Evolutionary conservation across 306 rosid species (phyloP), one percentile per base, ranked within the genome.

Genomic region (Trichosanthes truncata): DNA sequence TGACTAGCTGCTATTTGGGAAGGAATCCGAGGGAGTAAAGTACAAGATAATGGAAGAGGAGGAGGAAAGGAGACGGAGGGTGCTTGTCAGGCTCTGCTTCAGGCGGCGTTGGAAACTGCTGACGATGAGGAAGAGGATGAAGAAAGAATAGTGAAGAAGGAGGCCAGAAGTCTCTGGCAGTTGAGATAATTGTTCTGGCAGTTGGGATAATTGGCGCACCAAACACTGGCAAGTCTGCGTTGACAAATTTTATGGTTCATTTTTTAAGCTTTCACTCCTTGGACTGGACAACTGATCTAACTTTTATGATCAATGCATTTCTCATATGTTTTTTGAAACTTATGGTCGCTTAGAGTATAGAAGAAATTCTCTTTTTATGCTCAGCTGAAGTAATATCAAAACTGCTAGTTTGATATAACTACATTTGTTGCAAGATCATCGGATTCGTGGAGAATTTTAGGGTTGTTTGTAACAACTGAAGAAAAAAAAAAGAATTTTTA

Each of bases 131-230:
- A 84, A 0, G 89, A 84, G 0, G 88, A 76, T 5, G 83, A 65
- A 0, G 86, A 41, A 1, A 55, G 2, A 41, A 77, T 81, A 20
- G 97, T 91, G 65, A 87, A 84, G 57, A 97, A 92, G 80, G 98
- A 91, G 84, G 97, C 56, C 98, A 92, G 86, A 92, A 87, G 62
- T 93, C 97, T 3, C 52, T 94, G 82, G n/a, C n/a, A n/a, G n/a
- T n/a, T n/a, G n/a, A n/a, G n/a, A n/a, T n/a, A n/a, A n/a, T n/a
- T n/a, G n/a, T n/a, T 3, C 52, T 94, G 82, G 82, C 95, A 0
- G 98, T 94, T 3, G 98, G 98, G 78, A 91, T 94, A 41, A 88
- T 94, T 4, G 97, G 98, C 23, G 98, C 97, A 1, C 98, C 98
- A 17, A 94, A 94, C 82, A 97, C 97, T 23, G 98, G 98, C 53